phyloP scores from a whole-genome alignment of 2,329 filamentous ascomycete species.

The Monilinia fructicola region DNA sequence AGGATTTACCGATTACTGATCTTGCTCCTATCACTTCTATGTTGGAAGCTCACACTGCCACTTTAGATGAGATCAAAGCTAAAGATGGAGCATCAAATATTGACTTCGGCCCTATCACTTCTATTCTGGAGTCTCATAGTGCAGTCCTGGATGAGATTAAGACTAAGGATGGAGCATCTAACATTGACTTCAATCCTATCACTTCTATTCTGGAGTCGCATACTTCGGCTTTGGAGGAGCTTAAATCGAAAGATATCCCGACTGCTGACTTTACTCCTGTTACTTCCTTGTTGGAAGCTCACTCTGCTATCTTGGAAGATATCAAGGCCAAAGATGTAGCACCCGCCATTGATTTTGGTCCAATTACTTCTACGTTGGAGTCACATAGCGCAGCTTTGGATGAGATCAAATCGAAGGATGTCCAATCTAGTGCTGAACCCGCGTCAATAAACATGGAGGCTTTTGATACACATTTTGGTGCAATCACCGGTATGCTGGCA shows the following conservation, averaged over 20 bases:
- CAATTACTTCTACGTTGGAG: conserved; percentile 20
- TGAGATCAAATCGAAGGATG: conserved; percentile 23
- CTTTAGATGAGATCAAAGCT: conserved; percentile 30
- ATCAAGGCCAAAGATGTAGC: conserved; percentile 24
- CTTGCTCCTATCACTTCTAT: conserved; percentile 13
- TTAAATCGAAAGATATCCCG: conserved; percentile 22
- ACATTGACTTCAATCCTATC: conserved; percentile 29
- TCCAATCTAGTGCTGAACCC: background rate
- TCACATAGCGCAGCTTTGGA: conserved; percentile 18
- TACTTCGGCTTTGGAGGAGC: conserved; percentile 18
- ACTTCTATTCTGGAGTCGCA: conserved; percentile 30
- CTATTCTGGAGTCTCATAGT: conserved; percentile 15
- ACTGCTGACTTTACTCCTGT: conserved; percentile 11
- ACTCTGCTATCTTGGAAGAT: conserved; percentile 25
- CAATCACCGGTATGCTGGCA: conserved; percentile 25
- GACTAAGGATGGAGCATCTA: conserved; percentile 9
- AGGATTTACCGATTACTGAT: background rate
- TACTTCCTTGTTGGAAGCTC: conserved; percentile 22
- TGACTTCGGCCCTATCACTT: conserved; percentile 6
- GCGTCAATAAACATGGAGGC: background rate
- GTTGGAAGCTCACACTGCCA: conserved; percentile 25
- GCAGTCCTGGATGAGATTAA: conserved; percentile 24
- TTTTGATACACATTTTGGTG: conserved; percentile 23
- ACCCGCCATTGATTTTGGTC: background rate
- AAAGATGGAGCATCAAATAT: background rate